Base-by-base conservation (phyloP, 1,139 yeast species). In the Suhomyces choctaworum region DNA sequence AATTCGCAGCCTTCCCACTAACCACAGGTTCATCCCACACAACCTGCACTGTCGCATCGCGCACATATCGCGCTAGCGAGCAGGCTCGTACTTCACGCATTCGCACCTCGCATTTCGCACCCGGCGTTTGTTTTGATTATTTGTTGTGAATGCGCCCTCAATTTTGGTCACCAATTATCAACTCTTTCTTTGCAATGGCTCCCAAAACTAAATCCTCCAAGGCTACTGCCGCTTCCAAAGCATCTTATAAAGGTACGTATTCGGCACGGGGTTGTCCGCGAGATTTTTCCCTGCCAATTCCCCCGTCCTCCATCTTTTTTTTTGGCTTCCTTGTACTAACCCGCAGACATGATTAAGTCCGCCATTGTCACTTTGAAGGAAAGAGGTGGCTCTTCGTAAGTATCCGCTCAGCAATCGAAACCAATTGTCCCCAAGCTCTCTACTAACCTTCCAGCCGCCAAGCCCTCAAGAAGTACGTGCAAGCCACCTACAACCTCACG, bases 371-470 rank as follows among this genome's bases (percentile, higher is more conserved):
- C 82, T 24, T 74, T 87, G 52, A 84, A 85, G 55, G 94, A 85
- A 53, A 80, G 95, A 66, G 82, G 76, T 44, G 96, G 96, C 37
- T 82, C 94, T 31, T 78, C 83, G 75, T 76, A 70, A 51, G 80
- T 72, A 36, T 22, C 11, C 3, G 4, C 19, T 7, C 9, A n/a
- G 16, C 16, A n/a, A n/a, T n/a, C n/a, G n/a, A n/a, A n/a, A 17
- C 8, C 20, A 8, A 17, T 11, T n/a, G 12, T 19, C 14, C 11
- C 19, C 7, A n/a, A 13, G 4, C 10, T 3, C 31, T 8, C 14
- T 37, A 39, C 41, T 41, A 34, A 34, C 37, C 3, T 32, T 22
- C 30, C 27, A 73, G 83, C 48, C 85, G 92, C 57, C 86, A 80
- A 57, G 86, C 87, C 22, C 67, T 84, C 53, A 83, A 84, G 71